A percentile compares a stretch with the other conserved stretches of the same genome.
Conservation (phyloP, 140 eudicot genomes). For the Ambrosia hybrid region DNA sequence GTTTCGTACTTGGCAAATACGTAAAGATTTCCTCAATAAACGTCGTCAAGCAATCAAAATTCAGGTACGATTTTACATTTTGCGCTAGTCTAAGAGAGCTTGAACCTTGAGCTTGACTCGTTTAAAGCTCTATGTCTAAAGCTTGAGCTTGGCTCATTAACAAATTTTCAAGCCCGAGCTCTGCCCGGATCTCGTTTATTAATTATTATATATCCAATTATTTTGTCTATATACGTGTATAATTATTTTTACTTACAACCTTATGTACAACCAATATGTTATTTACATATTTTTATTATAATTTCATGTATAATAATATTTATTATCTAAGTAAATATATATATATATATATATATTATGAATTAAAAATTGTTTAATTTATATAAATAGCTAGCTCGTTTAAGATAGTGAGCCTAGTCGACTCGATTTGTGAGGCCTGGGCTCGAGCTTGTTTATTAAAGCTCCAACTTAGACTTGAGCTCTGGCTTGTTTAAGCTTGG, state of each 20-base stretch:
- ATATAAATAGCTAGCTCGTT: neutral
- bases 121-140: too few relatives aligned
- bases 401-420: too few relatives aligned
- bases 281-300: too few relatives aligned
- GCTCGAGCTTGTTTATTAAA: neutral
- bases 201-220: neutral
- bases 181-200: too few relatives aligned
- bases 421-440: neutral
- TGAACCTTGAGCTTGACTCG: neutral
- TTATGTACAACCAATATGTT: too few relatives aligned
- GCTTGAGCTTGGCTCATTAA: too few relatives aligned
- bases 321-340: neutral
- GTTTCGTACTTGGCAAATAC: constrained; percentile 86
- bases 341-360: too few relatives aligned
- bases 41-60: constrained; percentile 83
- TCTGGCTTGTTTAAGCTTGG: neutral
- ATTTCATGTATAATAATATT: neutral
- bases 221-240: too few relatives aligned
- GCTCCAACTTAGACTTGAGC: neutral
- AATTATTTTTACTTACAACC: too few relatives aligned
- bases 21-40: constrained; percentile 73
- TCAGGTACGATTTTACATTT: constrained; percentile 56
- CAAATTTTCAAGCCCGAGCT: too few relatives aligned
- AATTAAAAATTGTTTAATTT: too few relatives aligned
- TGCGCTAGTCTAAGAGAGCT: neutral